Conservation (phyloP, 2,329 filamentous ascomycete species). For the Pyricularia sp. region DNA sequence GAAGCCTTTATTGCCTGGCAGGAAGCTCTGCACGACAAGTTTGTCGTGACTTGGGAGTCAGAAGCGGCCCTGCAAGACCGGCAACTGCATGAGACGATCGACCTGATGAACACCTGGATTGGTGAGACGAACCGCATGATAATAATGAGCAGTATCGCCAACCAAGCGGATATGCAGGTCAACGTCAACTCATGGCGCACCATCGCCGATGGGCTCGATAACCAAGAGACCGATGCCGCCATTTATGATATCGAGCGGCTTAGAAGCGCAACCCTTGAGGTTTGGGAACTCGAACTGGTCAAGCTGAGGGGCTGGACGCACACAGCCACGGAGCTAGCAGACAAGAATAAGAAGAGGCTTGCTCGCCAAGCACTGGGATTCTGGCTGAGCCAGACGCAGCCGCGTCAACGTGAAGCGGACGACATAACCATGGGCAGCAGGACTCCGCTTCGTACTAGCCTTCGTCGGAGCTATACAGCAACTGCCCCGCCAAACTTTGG, state of each 20-base stretch:
- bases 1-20: constrained; percentile 10
- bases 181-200: constrained; percentile 11
- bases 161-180: constrained; percentile 11
- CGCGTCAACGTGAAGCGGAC: neutral
- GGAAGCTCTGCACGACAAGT: neutral
- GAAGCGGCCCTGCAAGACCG: constrained; percentile 8
- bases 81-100: constrained; percentile 5
- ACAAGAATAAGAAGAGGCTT: constrained; percentile 12
- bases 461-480: neutral
- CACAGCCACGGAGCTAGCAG: constrained; percentile 12
- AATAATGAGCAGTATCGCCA: constrained; percentile 9
- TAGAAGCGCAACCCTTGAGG: constrained; percentile 8
- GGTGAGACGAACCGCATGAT: constrained; percentile 13
- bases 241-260: constrained; percentile 8
- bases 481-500: constrained; percentile 4
- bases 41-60: constrained; percentile 5
- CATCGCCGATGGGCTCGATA: neutral
- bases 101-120: constrained; percentile 13
- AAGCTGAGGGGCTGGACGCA: constrained; percentile 11
- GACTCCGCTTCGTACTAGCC: constrained; percentile 4
- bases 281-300: constrained; percentile 16
- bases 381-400: constrained; percentile 8
- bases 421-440: neutral
- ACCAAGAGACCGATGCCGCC: constrained; percentile 8
- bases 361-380: constrained; percentile 9